Conservation (phyloP, 2,329 filamentous ascomycete species). For the Diaporthe sp. region DNA sequence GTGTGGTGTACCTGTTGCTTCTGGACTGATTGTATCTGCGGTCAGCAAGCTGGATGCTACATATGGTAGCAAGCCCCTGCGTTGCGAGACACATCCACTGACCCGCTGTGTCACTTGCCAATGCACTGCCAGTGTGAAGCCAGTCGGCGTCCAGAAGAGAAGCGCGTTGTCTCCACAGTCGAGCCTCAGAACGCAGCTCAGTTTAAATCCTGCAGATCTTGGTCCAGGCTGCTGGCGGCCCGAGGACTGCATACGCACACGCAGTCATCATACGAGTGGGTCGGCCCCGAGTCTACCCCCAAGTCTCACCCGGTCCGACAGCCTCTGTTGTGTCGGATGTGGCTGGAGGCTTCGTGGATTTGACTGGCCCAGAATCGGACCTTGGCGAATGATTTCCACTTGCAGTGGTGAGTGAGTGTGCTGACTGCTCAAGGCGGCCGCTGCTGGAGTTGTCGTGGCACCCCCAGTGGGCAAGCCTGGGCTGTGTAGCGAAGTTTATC, state of each 20-base stretch:
- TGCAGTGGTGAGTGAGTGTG: slow-evolving; percentile 1
- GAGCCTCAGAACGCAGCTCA: slow-evolving; percentile 14
- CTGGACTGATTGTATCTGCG: background rate
- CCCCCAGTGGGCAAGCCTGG: background rate
- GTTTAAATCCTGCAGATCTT: slow-evolving; percentile 17
- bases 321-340: background rate
- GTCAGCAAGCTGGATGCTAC: slow-evolving; percentile 10
- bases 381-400: background rate
- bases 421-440: slow-evolving; percentile 5
- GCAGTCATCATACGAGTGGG: slow-evolving; percentile 11
- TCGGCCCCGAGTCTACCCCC: slow-evolving; percentile 21
- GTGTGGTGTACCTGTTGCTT: too few species aligned
- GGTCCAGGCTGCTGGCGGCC: slow-evolving; percentile 24
- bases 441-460: background rate
- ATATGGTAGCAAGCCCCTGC: slow-evolving; percentile 1
- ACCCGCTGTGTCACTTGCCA: slow-evolving; percentile 13
- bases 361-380: background rate
- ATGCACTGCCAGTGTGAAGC: background rate
- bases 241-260: slow-evolving; percentile 29
- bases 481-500: background rate
- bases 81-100: background rate
- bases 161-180: slow-evolving; percentile 1
- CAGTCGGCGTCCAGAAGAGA: slow-evolving; percentile 8
- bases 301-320: slow-evolving; percentile 14
- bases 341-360: background rate